phyloP scores from a whole-genome alignment of 257 asterid genomes.

The Rauvolfia tetraphylla region DNA sequence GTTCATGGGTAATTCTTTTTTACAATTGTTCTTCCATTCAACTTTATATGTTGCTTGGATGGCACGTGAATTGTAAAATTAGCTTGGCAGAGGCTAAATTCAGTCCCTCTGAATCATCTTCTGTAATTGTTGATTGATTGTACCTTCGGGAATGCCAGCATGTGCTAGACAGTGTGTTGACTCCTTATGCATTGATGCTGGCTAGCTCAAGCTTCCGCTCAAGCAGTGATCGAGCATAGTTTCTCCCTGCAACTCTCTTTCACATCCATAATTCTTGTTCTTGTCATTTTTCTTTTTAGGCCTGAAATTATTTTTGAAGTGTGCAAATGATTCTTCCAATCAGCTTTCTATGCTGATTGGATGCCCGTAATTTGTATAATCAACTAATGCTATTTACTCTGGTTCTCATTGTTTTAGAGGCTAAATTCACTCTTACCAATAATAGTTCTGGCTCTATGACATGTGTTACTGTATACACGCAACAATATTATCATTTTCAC shows the following conservation, averaged over 20 bases:
- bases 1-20: not conserved
- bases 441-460: slow-evolving; percentile 12
- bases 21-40: not conserved
- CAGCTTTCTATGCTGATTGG: not conserved
- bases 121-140: slow-evolving; percentile 69
- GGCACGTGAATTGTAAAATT: not conserved
- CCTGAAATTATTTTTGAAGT: not conserved
- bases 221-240: slow-evolving; percentile 90
- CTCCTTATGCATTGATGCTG: slow-evolving; percentile 95
- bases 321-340: not conserved
- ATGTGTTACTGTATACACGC: not conserved
- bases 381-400: not conserved
- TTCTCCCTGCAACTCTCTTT: slow-evolving; percentile 86
- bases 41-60: not conserved
- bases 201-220: slow-evolving; percentile 96
- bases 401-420: not conserved
- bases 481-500: not conserved
- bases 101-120: slow-evolving; percentile 28
- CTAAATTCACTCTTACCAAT: not conserved
- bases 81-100: not conserved
- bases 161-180: slow-evolving; percentile 87
- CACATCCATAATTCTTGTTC: slow-evolving; percentile 69
- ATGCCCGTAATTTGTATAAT: not conserved
- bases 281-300: slow-evolving; percentile 22
- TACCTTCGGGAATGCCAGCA: slow-evolving; percentile 93